These are phyloP conservation scores for Dendrobium catenatum DNA, from an alignment of 106 monocot genomes.

Conservation along the genomic window DNA sequence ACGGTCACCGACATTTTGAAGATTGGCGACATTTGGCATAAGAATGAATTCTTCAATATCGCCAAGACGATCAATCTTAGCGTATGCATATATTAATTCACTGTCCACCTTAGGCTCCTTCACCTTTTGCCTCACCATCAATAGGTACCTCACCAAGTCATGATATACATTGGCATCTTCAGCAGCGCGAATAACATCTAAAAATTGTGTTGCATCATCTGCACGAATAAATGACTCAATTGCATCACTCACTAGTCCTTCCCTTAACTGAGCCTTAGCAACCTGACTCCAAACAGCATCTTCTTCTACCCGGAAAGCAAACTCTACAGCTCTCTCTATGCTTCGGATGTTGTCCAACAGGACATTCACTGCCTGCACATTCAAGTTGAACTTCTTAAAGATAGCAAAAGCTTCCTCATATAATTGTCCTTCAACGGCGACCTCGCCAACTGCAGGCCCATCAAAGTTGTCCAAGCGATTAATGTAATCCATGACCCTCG, in stretches of 20 bases:
- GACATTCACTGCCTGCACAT: constrained; percentile 91
- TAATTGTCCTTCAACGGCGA: constrained; percentile 89
- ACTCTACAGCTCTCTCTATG: constrained; percentile 90
- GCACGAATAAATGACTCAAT: constrained; percentile 98
- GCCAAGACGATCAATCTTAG: constrained; percentile 83
- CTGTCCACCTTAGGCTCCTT: constrained; percentile 93
- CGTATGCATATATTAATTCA: constrained; percentile 95
- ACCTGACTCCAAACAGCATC: constrained; percentile 99
- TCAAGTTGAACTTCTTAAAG: constrained; percentile 96
- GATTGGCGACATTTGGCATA: constrained; percentile 99
- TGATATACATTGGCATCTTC: constrained; percentile 85
- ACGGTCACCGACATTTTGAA: constrained; percentile 92
- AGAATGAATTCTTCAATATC: constrained; percentile 98
- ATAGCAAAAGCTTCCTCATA: constrained; percentile 99
- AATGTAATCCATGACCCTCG: constrained; percentile 96
- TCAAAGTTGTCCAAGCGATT: constrained; percentile 98
- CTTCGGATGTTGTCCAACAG: constrained; percentile 83
- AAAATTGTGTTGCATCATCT: constrained; percentile 87
- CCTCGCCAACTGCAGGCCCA: constrained; percentile 96
- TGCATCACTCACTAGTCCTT: constrained; percentile 92
- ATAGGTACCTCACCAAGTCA: constrained; percentile 81
- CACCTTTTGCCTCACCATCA: constrained; percentile 92
- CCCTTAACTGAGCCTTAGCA: constrained; percentile 86
- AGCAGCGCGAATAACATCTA: constrained; percentile 86
- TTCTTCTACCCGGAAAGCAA: constrained; percentile 96